Conservation (phyloP, 371 early-diverging fungal genomes). For the Mucor circinelloides region DNA sequence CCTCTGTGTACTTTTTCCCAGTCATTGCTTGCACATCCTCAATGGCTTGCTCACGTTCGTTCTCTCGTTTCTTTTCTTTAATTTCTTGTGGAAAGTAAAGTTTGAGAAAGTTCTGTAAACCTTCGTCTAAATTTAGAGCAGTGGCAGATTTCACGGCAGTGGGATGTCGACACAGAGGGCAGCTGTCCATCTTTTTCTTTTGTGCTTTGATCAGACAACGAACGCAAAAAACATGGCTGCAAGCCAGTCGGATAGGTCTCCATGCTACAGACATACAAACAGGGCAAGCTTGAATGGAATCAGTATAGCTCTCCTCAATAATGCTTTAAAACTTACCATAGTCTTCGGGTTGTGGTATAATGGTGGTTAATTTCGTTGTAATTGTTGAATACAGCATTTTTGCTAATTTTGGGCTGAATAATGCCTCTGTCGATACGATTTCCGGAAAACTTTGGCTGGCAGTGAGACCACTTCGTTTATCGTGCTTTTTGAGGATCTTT, state of each 20-base stretch:
- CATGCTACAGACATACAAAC: slow-evolving; percentile 60
- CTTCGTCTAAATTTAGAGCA: slow-evolving; percentile 59
- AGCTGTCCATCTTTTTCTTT: slow-evolving; percentile 60
- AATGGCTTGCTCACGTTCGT: slow-evolving; percentile 63
- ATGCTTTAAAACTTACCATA: slow-evolving; percentile 48
- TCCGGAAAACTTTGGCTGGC: slow-evolving; percentile 40
- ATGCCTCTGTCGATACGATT: slow-evolving; percentile 23
- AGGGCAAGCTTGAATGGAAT: slow-evolving; percentile 43
- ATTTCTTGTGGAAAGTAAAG: slow-evolving; percentile 77
- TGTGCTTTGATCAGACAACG: slow-evolving; percentile 77
- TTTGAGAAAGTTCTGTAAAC: slow-evolving; percentile 67
- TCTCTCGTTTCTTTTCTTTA: slow-evolving; percentile 67
- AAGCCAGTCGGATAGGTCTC: slow-evolving; percentile 74
- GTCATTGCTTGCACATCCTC: slow-evolving; percentile 67
- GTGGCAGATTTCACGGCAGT: slow-evolving; percentile 62
- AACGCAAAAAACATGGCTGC: slow-evolving; percentile 75
- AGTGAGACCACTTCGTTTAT: slow-evolving; percentile 74
- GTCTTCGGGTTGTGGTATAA: slow-evolving; percentile 80
- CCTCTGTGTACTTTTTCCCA: slow-evolving; percentile 46
- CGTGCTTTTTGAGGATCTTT: slow-evolving; percentile 86
- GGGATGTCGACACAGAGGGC: slow-evolving; percentile 71
- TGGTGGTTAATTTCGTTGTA: slow-evolving; percentile 48
- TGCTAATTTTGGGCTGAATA: slow-evolving; percentile 40
- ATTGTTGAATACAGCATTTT: slow-evolving; percentile 43
- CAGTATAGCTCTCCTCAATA: neutral